A percentile compares a stretch with the other conserved stretches of the same genome.
Evolutionary conservation across 306 rosid genomes (phyloP).

Genomic region (Cicer bijugum): DNA sequence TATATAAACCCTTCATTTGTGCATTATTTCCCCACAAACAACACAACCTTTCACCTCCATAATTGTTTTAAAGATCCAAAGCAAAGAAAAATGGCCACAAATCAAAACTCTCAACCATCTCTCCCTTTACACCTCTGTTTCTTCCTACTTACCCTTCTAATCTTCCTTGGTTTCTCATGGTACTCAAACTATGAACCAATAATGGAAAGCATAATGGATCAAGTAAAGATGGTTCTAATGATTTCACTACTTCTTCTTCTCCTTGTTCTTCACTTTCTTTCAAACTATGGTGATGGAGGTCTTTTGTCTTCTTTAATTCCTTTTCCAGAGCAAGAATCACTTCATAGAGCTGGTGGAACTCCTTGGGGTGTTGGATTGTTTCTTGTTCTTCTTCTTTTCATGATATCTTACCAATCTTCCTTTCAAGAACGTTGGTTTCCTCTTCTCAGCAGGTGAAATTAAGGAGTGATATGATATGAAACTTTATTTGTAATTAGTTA

Average conservation of each 20-base stretch:
- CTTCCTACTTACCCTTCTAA: slow-evolving; percentile 61
- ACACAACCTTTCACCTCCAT: not conserved
- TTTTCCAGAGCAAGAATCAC: slow-evolving; percentile 59
- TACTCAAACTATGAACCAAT: slow-evolving; percentile 65
- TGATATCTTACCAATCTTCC: slow-evolving; percentile 73
- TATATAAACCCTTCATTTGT: slow-evolving; percentile 43
- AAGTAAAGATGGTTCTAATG: slow-evolving; percentile 63
- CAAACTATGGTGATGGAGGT: slow-evolving; percentile 47
- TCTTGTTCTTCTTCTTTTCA: slow-evolving; percentile 68
- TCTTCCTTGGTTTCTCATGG: slow-evolving; percentile 68
- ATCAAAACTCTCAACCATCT: slow-evolving; percentile 50
- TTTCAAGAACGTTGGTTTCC: slow-evolving; percentile 85
- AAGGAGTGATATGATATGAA: not conserved
- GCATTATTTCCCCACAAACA: slow-evolving; percentile 30
- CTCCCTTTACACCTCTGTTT: slow-evolving; percentile 64
- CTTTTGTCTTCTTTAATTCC: slow-evolving; percentile 47
- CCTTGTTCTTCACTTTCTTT: slow-evolving; percentile 57
- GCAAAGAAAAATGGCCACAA: slow-evolving; percentile 48
- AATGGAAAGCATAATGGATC: slow-evolving; percentile 62
- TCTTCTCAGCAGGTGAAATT: slow-evolving; percentile 54
- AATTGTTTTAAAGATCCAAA: slow-evolving; percentile 27
- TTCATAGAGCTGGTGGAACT: slow-evolving; percentile 75
- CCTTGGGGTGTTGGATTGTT: slow-evolving; percentile 86
- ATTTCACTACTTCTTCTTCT: slow-evolving; percentile 66
- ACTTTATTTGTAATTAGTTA: slow-evolving; percentile 43